Conservation (phyloP, 2,329 filamentous ascomycete genomes). For the Cercospora canescens region DNA sequence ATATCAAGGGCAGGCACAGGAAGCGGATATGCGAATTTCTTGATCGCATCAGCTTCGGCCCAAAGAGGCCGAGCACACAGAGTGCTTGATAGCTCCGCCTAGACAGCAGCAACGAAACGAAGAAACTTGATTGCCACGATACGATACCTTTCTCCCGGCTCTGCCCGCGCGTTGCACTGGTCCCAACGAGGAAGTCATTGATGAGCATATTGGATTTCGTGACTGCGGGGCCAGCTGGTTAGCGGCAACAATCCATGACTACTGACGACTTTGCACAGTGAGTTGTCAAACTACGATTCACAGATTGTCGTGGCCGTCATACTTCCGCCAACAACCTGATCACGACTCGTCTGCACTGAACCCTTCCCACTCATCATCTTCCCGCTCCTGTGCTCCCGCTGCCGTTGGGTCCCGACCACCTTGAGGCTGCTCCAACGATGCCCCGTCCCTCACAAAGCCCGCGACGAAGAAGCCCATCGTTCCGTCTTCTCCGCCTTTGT, state of each 20-base stretch:
- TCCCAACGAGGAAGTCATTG: background rate
- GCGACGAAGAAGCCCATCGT: constrained; percentile 96
- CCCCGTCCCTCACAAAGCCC: constrained; percentile 68
- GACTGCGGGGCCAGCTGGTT: background rate
- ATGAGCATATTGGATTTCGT: background rate
- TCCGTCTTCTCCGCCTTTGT: constrained; percentile 76
- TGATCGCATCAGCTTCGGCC: constrained; percentile 10
- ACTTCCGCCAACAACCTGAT: background rate
- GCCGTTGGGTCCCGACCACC: background rate
- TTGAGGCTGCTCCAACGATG: background rate
- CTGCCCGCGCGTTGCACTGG: background rate
- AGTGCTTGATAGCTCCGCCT: constrained; percentile 20
- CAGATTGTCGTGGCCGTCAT: too few relatives aligned
- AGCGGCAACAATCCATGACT: background rate
- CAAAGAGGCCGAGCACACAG: constrained; percentile 12
- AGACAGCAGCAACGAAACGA: constrained; percentile 22
- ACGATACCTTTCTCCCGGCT: background rate
- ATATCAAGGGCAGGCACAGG: constrained; percentile 12
- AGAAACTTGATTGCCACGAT: constrained; percentile 20
- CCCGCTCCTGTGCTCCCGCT: background rate
- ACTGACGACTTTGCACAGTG: background rate
- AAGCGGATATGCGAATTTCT: constrained; percentile 13
- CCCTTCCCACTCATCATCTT: constrained; percentile 45
- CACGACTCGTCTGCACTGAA: constrained; percentile 40
- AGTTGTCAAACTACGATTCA: background rate